Conservation (phyloP, 345 rosid species). For the Rhodamnia rubescens region DNA sequence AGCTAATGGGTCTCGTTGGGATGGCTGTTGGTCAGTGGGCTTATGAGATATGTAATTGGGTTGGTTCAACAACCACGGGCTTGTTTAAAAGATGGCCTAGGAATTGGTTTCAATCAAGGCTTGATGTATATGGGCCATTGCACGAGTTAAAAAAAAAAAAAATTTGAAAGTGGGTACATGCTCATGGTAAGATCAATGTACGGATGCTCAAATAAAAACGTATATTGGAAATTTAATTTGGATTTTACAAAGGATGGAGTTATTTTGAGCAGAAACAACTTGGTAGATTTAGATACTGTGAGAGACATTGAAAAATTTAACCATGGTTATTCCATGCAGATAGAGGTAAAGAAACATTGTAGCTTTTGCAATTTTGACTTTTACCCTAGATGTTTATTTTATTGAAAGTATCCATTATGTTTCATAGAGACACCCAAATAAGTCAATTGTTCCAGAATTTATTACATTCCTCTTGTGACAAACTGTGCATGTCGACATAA, state of each 20-base stretch:
- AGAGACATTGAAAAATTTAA: not conserved
- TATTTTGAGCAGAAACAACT: not conserved
- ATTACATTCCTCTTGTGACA: too few relatives aligned
- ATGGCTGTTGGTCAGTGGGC: not conserved
- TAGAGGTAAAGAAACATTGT: too few relatives aligned
- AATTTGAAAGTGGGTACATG: not conserved
- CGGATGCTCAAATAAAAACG: not conserved
- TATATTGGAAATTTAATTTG: too few relatives aligned
- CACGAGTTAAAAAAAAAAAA: too few relatives aligned
- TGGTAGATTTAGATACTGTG: not conserved
- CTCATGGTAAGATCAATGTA: not conserved
- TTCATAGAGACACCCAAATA: not conserved
- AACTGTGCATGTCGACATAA: not conserved
- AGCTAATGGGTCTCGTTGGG: not conserved
- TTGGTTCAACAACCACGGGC: not conserved
- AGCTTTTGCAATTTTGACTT: not conserved
- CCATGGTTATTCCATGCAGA: not conserved
- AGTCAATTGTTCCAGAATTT: not conserved
- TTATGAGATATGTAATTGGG: not conserved
- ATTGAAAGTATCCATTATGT: not conserved
- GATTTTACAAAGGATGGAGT: not conserved
- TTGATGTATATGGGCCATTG: not conserved
- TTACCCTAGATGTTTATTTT: not conserved
- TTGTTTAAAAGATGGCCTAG: not conserved
- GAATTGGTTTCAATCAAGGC: not conserved